Percentiles rank a stretch among this genome's conserved stretches.
Evolutionary conservation across 179 eudicot genomes (phyloP).

Genomic region (Gypsophila paniculata): DNA sequence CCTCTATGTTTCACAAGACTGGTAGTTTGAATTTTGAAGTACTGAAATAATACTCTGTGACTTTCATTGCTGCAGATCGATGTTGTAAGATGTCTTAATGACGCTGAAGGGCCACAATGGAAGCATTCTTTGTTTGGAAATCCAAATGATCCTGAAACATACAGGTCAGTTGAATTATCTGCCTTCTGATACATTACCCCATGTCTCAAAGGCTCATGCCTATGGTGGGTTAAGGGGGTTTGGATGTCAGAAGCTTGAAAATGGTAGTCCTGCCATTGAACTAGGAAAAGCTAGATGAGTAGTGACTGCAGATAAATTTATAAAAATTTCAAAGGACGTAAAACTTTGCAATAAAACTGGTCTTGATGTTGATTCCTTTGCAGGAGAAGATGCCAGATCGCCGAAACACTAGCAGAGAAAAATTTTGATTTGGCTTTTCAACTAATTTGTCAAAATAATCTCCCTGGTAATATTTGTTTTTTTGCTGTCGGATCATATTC

Average conservation of each 20-base stretch:
- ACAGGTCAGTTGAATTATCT: slow-evolving; percentile 43
- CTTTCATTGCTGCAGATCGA: slow-evolving; percentile 50
- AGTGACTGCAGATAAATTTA: slow-evolving; percentile 2
- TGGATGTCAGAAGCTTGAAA: neutral
- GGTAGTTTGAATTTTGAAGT: slow-evolving; percentile 10
- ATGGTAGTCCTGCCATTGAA: neutral
- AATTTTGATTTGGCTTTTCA: slow-evolving; percentile 90
- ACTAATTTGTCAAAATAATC: slow-evolving; percentile 75
- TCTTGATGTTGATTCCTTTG: slow-evolving; percentile 17
- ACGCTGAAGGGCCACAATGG: slow-evolving; percentile 92
- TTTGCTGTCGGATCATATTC: neutral
- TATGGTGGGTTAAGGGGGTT: neutral
- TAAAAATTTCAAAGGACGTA: neutral
- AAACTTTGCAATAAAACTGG: neutral
- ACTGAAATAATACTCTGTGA: slow-evolving; percentile 2
- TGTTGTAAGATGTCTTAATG: slow-evolving; percentile 80
- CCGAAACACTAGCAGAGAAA: slow-evolving; percentile 90
- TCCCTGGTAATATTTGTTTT: slow-evolving; percentile 55
- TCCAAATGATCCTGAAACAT: slow-evolving; percentile 92
- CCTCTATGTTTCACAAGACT: slow-evolving; percentile 1
- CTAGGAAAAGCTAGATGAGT: neutral
- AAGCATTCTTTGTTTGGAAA: slow-evolving; percentile 95
- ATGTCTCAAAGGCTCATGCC: neutral
- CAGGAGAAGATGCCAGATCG: slow-evolving; percentile 93
- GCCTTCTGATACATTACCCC: neutral